Base-by-base conservation (phyloP, 1,284 basidiomycete species). In the Porphyrellus sp. region DNA sequence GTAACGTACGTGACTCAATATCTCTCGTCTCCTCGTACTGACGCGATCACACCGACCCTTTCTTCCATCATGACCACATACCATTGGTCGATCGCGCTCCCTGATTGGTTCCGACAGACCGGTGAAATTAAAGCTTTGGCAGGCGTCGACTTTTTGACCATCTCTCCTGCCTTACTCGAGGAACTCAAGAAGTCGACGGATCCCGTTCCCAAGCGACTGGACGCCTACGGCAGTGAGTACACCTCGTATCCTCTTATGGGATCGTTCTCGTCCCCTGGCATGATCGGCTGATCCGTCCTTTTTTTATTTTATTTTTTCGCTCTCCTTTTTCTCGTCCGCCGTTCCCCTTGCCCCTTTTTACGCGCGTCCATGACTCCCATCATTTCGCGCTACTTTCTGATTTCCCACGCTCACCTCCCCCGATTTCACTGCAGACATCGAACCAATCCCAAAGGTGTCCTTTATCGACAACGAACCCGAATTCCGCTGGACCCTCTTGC, bases 111-210 rank as follows among this genome's bases (percentile, higher is more conserved):
- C 67, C 53, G 9, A 55, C 64, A 93, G 89, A 74, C 75, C 53
- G 91, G 91, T 65, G 96, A 98, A 79, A 98, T 99, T 77, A 91
- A 87, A 72, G 83, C 92, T 20, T 84, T 99, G 51, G 94, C 95
- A 57, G 96, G 96, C 65, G 91, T 95, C 61, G 96, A 98, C 77
- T 97, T 91, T 85, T 79, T 98, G 60, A 98, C 96, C 68, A 98
- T 98, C 69, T 79, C 95, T 15, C 96, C 96, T 58, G 70, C 82
- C 53, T 82, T 98, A 45, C 88, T 98, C 61, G 92, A 98, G 71
- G 85, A 98, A 77, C 88, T 98, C 71, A 88, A 91, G 79, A 86
- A 86, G 65, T 91, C 88, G 35, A 80, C 77, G 51, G 85, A 81
- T 2, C 75, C 78, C 50, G 86, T 99, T 52, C 89, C 91, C 67